Evolutionary conservation across 2,329 filamentous ascomycete species (phyloP), one percentile per base, ranked within the genome.

Genomic region (Penicillium capsulatum): DNA sequence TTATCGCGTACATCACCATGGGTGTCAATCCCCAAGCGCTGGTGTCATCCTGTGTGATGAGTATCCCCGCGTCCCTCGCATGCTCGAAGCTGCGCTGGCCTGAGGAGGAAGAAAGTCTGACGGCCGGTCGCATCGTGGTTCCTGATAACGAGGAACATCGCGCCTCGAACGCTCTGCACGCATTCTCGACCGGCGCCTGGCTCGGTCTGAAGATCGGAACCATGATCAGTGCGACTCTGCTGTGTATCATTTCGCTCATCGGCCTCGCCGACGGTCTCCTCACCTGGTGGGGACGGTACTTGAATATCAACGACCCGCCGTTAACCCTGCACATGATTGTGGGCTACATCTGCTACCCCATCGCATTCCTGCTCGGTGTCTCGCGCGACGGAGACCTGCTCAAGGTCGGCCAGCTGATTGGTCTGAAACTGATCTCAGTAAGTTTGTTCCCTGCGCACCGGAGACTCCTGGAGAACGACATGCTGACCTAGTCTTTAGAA

Each of bases 11-110:
- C 65, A 90, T 95, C 48, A 72, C 74, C 17, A 80, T 95, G 55
- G 89, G 89, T 28, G 74, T 95, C 39, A 92, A 89, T 63, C 74
- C 86, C 1, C 84, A 94, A 63, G 89, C 86, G 3, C 74, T 96
- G 32, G 84, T 95, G 17, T 94, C 87, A 2, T 90, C 86, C 6
- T 95, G 89, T 61, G 89, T 95, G 63, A 96, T 96, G 90, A 90
- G 84, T 55, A 95, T 95, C 49, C 90, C 90, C 0, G 89, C 89
- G 1, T 94, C 88, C 3, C 75, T 96, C 10, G 89, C 89, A 35
- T 82, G 92, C 45, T 91, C 85, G 48, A 95, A 95, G 70, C 75
- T 95, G 55, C 84, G 90, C 41, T 95, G 84, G 63, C 90, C 90
- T 2, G 90, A 95, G 69, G 83, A 80, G 3, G 87, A 94, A 64